phyloP scores from a whole-genome alignment of 495 filamentous ascomycete genomes.

The Pyronema domesticum region DNA sequence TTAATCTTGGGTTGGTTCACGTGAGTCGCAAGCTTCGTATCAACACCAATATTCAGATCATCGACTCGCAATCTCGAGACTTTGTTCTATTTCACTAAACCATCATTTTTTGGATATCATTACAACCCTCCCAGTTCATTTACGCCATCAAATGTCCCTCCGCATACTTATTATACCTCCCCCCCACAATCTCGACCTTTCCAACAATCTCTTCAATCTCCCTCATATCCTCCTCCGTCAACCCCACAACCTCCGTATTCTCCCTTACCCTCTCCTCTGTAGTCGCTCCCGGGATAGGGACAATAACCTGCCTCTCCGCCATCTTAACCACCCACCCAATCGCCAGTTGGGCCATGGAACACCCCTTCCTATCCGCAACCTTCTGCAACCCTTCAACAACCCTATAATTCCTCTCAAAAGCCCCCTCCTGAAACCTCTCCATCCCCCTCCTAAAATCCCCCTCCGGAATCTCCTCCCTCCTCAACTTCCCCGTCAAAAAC shows the following conservation, averaged over 20 bases:
- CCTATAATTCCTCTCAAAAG: slow-evolving; percentile 20
- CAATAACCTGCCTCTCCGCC: slow-evolving; percentile 49
- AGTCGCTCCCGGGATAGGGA: slow-evolving; percentile 68
- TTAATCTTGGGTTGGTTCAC: no score
- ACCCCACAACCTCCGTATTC: slow-evolving; percentile 31
- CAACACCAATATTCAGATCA: no score
- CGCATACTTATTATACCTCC: slow-evolving; percentile 24
- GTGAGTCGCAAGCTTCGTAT: no score
- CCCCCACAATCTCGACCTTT: slow-evolving; percentile 29
- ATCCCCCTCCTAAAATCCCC: slow-evolving; percentile 45
- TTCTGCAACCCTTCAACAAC: slow-evolving; percentile 31
- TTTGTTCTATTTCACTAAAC: no score
- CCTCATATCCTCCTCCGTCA: slow-evolving; percentile 34
- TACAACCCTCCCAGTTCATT: no score
- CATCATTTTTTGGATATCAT: no score
- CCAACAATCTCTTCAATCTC: slow-evolving; percentile 33
- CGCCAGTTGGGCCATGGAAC: slow-evolving; percentile 57
- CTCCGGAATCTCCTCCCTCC: slow-evolving; percentile 42
- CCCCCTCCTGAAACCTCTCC: slow-evolving; percentile 5
- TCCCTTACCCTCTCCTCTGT: slow-evolving; percentile 31
- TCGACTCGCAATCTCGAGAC: no score
- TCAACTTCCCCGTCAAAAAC: slow-evolving; percentile 41
- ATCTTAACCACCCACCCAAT: slow-evolving; percentile 50
- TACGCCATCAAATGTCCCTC: neutral
- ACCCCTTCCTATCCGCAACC: slow-evolving; percentile 49